Percentiles rank a stretch among this genome's conserved stretches.
Conservation (phyloP, 1,139 yeast genomes). For the Candida sp. region DNA sequence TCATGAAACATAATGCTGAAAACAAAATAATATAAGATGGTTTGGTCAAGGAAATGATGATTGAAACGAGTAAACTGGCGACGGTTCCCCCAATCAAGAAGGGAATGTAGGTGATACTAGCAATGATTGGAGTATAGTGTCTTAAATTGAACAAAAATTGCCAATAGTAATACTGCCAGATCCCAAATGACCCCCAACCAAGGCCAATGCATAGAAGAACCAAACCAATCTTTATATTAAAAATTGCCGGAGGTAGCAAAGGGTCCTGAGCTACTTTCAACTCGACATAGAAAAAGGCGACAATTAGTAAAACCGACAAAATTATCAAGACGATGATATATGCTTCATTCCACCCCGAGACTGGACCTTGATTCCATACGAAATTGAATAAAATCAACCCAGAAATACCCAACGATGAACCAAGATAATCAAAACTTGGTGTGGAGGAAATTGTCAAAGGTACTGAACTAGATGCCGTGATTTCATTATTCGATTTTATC, state of each 20-base stretch:
- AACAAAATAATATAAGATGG: constrained; percentile 44
- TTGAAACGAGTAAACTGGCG: constrained; percentile 44
- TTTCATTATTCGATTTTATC: neutral
- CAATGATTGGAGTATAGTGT: constrained; percentile 38
- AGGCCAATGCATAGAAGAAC: constrained; percentile 32
- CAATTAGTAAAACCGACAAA: constrained; percentile 33
- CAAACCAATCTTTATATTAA: constrained; percentile 34
- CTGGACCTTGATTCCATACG: constrained; percentile 55
- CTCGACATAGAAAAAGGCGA: constrained; percentile 29
- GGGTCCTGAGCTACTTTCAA: constrained; percentile 28
- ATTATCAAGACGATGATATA: constrained; percentile 45
- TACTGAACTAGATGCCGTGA: neutral
- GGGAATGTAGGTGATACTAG: constrained; percentile 44
- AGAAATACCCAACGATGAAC: constrained; percentile 42
- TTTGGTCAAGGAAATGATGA: constrained; percentile 34
- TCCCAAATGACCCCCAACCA: constrained; percentile 62
- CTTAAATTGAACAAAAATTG: constrained; percentile 41
- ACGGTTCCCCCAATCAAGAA: constrained; percentile 43
- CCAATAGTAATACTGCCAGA: constrained; percentile 47
- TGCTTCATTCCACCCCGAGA: constrained; percentile 45
- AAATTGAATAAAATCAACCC: constrained; percentile 50
- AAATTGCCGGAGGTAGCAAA: constrained; percentile 43
- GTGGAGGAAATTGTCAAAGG: neutral
- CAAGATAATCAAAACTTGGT: constrained; percentile 37
- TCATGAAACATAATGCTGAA: constrained; percentile 43